A percentile compares a stretch with the other conserved stretches of the same genome.
These are phyloP conservation scores for Penicillium tannophilum DNA, from an alignment of 495 filamentous ascomycete species.

Conservation along the genomic window DNA sequence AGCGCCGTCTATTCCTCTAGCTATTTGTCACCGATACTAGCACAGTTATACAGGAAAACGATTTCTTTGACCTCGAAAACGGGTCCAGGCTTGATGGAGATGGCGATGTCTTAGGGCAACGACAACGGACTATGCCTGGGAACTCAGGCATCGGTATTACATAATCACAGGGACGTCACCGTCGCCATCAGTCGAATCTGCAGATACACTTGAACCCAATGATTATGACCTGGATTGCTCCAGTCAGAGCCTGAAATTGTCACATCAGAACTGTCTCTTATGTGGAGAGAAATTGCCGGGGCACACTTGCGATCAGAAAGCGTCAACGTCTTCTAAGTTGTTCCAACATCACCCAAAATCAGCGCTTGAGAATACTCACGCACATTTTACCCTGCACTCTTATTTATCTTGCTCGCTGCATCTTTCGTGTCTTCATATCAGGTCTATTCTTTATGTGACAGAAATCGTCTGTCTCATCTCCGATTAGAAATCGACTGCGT, in stretches of 20 bases:
- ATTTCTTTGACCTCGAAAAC: background rate
- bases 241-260: background rate
- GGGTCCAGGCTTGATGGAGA: background rate
- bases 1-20: background rate
- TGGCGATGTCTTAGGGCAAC: background rate
- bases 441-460: no score
- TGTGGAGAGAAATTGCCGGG: background rate
- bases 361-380: background rate
- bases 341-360: background rate
- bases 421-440: no score
- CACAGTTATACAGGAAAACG: no score
- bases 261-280: background rate
- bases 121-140: background rate
- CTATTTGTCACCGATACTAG: no score
- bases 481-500: no score
- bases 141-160: background rate
- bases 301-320: background rate
- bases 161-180: background rate
- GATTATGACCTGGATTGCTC: background rate
- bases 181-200: slow-evolving; percentile 1
- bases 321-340: background rate
- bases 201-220: background rate
- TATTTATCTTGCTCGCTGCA: no score
- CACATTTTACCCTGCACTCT: background rate
- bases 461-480: no score